A percentile compares a stretch with the other conserved stretches of the same genome.
Conservation (phyloP, 345 rosid species). For the Eucalyptus decipiens region DNA sequence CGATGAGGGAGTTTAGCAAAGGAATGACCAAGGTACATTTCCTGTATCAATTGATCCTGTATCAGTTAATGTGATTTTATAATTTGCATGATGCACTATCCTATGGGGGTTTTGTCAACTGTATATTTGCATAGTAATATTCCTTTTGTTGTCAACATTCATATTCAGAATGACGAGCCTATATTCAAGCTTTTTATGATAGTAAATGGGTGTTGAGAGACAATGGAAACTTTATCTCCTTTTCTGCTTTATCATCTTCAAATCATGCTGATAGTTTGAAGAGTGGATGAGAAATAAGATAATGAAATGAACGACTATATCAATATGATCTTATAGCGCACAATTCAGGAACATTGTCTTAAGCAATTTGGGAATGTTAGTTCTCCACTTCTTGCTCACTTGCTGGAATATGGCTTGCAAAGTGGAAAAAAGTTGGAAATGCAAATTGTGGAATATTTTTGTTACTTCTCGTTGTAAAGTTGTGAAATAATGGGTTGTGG, state of each 20-base stretch:
- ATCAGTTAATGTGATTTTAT: neutral
- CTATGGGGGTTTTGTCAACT: neutral
- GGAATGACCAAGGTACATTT: constrained; percentile 73
- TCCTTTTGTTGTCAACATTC: neutral
- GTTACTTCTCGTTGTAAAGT: too few relatives aligned
- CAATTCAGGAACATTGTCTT: too few relatives aligned
- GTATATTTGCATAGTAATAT: neutral
- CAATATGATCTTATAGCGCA: neutral
- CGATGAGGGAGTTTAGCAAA: constrained; percentile 87
- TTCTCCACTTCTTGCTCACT: too few relatives aligned
- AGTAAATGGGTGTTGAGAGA: neutral
- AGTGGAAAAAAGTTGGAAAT: too few relatives aligned
- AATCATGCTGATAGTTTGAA: neutral
- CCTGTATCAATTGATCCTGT: neutral
- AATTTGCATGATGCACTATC: neutral
- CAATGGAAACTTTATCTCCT: neutral
- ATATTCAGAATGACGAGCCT: neutral
- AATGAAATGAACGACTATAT: neutral
- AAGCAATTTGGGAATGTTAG: too few relatives aligned
- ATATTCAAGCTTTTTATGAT: neutral
- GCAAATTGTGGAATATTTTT: too few relatives aligned
- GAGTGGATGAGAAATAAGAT: too few relatives aligned
- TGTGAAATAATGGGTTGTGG: too few relatives aligned
- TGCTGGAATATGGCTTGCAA: too few relatives aligned
- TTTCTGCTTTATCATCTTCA: neutral